Evolutionary conservation across 106 monocot genomes (phyloP).

Genomic region (Dioscorea dumetorum): DNA sequence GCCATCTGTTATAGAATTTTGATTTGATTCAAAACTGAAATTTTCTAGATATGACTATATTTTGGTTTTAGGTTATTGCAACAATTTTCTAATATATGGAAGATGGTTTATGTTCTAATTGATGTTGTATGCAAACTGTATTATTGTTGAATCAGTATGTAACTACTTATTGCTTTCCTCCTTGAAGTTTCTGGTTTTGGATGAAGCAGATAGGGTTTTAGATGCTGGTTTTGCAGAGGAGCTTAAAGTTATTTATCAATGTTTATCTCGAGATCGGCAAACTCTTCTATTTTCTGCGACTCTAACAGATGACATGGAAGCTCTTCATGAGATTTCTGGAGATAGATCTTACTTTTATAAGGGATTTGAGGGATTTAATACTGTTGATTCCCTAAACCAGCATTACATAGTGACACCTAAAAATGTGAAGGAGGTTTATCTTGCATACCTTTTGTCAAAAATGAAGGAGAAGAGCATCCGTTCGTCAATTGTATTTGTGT

Average conservation of each 20-base stretch:
- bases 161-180: neutral
- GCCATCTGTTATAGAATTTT: no score
- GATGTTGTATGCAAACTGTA: no score
- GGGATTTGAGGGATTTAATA: constrained; percentile 79
- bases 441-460: constrained; percentile 67
- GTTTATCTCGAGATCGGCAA: constrained; percentile 68
- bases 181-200: constrained; percentile 84
- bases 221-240: constrained; percentile 92
- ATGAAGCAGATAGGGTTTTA: constrained; percentile 95
- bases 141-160: neutral
- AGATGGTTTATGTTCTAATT: no score
- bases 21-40: no score
- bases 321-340: constrained; percentile 54
- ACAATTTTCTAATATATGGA: no score
- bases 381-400: constrained; percentile 82
- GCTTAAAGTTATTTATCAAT: constrained; percentile 61
- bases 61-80: no score
- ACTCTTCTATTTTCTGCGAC: constrained; percentile 97
- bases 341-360: constrained; percentile 78
- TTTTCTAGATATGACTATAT: no score
- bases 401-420: constrained; percentile 69
- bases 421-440: constrained; percentile 84
- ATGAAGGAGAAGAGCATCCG: constrained; percentile 63
- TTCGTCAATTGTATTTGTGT: constrained; percentile 85
- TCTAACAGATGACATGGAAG: constrained; percentile 59